Evolutionary conservation across 257 asterid species (phyloP), one percentile per base, ranked within the genome.

Genomic region (Fraxinus anomala): DNA sequence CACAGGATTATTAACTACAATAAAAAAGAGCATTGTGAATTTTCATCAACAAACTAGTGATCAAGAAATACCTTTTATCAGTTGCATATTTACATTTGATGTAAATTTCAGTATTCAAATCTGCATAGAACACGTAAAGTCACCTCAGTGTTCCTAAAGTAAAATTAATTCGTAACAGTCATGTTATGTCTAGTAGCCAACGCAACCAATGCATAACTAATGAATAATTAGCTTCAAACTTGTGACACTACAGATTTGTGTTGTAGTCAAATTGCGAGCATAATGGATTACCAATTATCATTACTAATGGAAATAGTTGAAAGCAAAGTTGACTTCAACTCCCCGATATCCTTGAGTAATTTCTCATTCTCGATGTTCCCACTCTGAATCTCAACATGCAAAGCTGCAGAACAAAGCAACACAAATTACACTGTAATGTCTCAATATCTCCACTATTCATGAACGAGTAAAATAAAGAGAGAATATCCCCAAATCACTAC

Each of bases 321-420:
- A 31, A 82, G 82, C 73, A 83, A 47, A 1, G 89, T 86, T 72
- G 79, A 71, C 79, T 81, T 86, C 49, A 86, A 54, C 76, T 86
- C 89, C 40, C 66, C 81, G 26, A 83, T 77, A 49, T 83, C 85
- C 74, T 76, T 77, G 28, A 81, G 80, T 82, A 86, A 71, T 76
- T 82, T 83, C 76, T 79, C 88, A 67, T 81, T 86, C 80, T 86
- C 89, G 23, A 70, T 54, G 36, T 70, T 72, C 80, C 68, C 78
- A 44, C 79, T 28, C 66, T 68, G 79, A 33, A 86, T 79, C 80
- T 86, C 86, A 79, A 83, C 72, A 3, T 79, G 76, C 74, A 83
- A 82, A 75, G 86, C 89, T 86, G 83, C 72, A 70, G 11, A 14
- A n/a, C 17, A 31, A 71, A 36, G 21, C 54, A 76, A 70, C 42